Conservation (phyloP, 495 filamentous ascomycete species). For the Evernia prunastri region DNA sequence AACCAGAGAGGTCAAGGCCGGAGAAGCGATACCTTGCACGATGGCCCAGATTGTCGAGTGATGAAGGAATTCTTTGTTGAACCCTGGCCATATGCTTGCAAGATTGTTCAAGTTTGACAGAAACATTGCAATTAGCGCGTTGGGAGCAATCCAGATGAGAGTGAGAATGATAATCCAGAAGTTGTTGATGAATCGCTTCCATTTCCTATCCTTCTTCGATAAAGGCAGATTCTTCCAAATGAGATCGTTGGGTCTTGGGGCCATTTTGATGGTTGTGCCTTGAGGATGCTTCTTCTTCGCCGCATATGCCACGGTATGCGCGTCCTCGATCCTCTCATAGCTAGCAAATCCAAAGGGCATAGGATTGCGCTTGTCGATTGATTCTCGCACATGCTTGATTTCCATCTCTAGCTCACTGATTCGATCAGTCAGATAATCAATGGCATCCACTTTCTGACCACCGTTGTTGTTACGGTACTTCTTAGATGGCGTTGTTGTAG, state of each 20-base stretch:
- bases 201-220: conserved; percentile 55
- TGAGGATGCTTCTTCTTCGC: conserved; percentile 72
- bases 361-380: conserved; percentile 77
- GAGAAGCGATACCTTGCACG: conserved; percentile 90
- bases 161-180: conserved; percentile 79
- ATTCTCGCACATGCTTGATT: conserved; percentile 73
- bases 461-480: conserved; percentile 47
- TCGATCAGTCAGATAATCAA: conserved; percentile 82
- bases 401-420: conserved; percentile 76
- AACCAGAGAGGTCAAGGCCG: conserved; percentile 79
- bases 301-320: conserved; percentile 79
- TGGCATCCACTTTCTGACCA: conserved; percentile 70
- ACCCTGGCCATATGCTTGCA: conserved; percentile 71
- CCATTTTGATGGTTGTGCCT: conserved; percentile 70
- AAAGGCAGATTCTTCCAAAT: conserved; percentile 93
- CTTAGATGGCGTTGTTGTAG: conserved; percentile 70
- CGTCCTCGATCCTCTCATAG: conserved; percentile 78
- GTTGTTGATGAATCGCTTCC: conserved; percentile 69
- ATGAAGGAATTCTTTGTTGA: conserved; percentile 53
- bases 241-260: conserved; percentile 82
- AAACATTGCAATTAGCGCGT: conserved; percentile 92
- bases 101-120: conserved; percentile 76
- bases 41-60: conserved; percentile 70
- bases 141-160: conserved; percentile 85
- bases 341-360: conserved; percentile 93